These are phyloP conservation scores for Aquilaria yunnanensis DNA, from an alignment of 345 rosid species.

Conservation along the genomic window DNA sequence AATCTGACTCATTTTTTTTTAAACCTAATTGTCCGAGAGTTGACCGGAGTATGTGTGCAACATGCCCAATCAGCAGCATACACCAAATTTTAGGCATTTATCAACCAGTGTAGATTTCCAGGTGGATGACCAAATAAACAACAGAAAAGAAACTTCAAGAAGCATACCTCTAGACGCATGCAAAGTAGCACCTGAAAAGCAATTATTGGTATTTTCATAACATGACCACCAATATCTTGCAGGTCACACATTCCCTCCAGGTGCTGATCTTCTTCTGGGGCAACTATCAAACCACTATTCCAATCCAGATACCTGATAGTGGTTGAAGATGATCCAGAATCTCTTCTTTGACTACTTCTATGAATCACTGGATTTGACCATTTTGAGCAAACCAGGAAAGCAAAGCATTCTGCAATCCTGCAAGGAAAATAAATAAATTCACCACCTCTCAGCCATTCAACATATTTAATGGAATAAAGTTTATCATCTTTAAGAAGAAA, in stretches of 20 bases:
- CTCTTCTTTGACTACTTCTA: slow-evolving; percentile 43
- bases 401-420: slow-evolving; percentile 95
- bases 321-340: slow-evolving; percentile 56
- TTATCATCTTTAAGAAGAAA: not conserved
- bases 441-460: slow-evolving; percentile 17
- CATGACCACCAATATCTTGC: slow-evolving; percentile 92
- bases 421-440: slow-evolving; percentile 19
- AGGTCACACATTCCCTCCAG: slow-evolving; percentile 64
- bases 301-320: slow-evolving; percentile 75
- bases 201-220: slow-evolving; percentile 83
- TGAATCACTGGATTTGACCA: slow-evolving; percentile 96
- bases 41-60: not conserved
- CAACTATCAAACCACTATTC: slow-evolving; percentile 78
- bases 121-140: too few species aligned
- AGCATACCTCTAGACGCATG: slow-evolving; percentile 81
- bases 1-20: too few species aligned
- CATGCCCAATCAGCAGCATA: slow-evolving; percentile 16
- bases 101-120: too few species aligned
- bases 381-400: slow-evolving; percentile 90
- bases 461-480: slow-evolving; percentile 2
- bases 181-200: slow-evolving; percentile 87
- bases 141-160: not conserved
- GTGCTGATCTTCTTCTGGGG: slow-evolving; percentile 53
- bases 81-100: not conserved
- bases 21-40: too few species aligned